These are phyloP conservation scores for Linnemannia exigua DNA, from an alignment of 192 early-diverging fungal genomes.

Conservation along the genomic window DNA sequence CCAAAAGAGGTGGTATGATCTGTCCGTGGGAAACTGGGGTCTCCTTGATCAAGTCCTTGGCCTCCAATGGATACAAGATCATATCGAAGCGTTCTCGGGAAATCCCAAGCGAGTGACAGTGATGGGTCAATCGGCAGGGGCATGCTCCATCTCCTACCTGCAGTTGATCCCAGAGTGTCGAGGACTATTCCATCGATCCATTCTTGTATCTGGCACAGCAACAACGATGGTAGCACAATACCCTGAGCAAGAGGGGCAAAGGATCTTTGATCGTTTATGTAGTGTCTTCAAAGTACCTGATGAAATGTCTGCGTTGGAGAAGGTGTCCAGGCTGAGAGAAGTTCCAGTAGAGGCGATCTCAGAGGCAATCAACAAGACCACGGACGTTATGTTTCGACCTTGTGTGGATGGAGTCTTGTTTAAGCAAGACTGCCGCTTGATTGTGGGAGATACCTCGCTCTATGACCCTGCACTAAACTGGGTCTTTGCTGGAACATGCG, in stretches of 20 bases:
- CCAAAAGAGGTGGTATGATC: conserved; percentile 14
- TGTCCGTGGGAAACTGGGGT: conserved; percentile 61
- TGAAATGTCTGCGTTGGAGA: conserved; percentile 6
- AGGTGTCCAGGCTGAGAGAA: conserved; percentile 16
- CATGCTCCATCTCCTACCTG: conserved; percentile 55
- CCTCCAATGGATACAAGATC: conserved; percentile 68
- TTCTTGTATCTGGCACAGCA: conserved; percentile 42
- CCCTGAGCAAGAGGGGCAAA: conserved; percentile 34
- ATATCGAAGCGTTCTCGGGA: conserved; percentile 69
- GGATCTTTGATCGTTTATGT: conserved; percentile 38
- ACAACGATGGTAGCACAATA: conserved; percentile 29
- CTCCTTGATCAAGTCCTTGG: conserved; percentile 69
- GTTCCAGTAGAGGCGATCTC: conserved; percentile 24
- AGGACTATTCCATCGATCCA: conserved; percentile 45
- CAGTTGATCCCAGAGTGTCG: conserved; percentile 32
- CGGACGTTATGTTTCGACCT: not conserved
- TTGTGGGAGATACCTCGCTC: not conserved
- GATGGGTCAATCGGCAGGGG: conserved; percentile 70
- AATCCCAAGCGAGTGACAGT: conserved; percentile 64
- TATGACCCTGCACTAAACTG: conserved; percentile 15
- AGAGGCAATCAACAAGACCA: not conserved
- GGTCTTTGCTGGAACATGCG: conserved; percentile 11
- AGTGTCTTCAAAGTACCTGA: conserved; percentile 17
- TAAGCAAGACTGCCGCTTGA: not conserved
- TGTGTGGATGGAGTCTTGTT: conserved; percentile 12